Evolutionary conservation across 768 basidiomycete species (phyloP).

Genomic region (Tricholoma hemisulphureum): DNA sequence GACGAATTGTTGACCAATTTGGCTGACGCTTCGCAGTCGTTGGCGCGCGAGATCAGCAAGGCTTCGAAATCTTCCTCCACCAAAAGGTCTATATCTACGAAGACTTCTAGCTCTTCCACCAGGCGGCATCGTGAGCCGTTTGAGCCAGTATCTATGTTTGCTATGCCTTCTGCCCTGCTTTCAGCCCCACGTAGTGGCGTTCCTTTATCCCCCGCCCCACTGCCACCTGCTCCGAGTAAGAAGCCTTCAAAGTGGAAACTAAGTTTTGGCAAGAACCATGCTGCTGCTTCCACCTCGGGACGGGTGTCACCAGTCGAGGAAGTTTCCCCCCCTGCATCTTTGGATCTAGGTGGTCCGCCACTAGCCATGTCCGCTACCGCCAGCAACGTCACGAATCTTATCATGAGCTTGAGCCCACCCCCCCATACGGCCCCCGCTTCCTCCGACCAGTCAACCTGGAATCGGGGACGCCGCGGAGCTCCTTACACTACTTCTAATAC

Average conservation of each 20-base stretch:
- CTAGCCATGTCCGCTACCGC: slow-evolving; percentile 62
- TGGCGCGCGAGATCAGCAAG: slow-evolving; percentile 81
- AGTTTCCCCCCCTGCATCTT: slow-evolving; percentile 28
- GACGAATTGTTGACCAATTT: slow-evolving; percentile 68
- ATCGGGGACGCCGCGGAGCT: slow-evolving; percentile 43
- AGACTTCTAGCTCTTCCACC: slow-evolving; percentile 26
- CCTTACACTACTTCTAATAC: slow-evolving; percentile 11
- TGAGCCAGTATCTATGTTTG: slow-evolving; percentile 48
- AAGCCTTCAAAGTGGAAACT: slow-evolving; percentile 89
- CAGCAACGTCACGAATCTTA: slow-evolving; percentile 71
- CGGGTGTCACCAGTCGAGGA: slow-evolving; percentile 42
- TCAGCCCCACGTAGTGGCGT: slow-evolving; percentile 19
- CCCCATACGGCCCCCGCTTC: slow-evolving; percentile 23
- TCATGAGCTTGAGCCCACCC: slow-evolving; percentile 63
- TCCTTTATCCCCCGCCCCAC: slow-evolving; percentile 17
- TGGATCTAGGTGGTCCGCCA: slow-evolving; percentile 26
- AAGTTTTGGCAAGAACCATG: slow-evolving; percentile 62
- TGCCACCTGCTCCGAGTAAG: slow-evolving; percentile 51
- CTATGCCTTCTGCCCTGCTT: slow-evolving; percentile 37
- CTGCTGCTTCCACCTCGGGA: slow-evolving; percentile 37
- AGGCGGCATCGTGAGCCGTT: slow-evolving; percentile 30
- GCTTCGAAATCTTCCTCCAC: slow-evolving; percentile 52
- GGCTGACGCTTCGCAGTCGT: slow-evolving; percentile 74
- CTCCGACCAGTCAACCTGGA: slow-evolving; percentile 42
- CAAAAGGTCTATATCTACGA: slow-evolving; percentile 27